Conservation (phyloP, 2,329 filamentous ascomycete species). For the Fusarium equiseti region DNA sequence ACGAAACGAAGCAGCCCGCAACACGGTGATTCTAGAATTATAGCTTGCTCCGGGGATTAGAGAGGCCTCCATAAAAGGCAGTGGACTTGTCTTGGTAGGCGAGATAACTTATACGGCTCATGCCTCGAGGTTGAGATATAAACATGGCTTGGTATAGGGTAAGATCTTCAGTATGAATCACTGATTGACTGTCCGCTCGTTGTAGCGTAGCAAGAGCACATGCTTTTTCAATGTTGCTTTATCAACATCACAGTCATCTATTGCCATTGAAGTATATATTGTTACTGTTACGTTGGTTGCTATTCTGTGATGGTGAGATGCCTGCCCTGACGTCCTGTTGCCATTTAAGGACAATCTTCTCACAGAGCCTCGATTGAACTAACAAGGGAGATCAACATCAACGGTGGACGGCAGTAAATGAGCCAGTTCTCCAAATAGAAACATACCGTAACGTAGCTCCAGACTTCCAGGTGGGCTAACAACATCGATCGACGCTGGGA, state of each 20-base stretch:
- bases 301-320: background rate
- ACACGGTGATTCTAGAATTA: background rate
- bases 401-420: background rate
- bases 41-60: background rate
- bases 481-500: constrained; percentile 25
- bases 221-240: background rate
- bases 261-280: background rate
- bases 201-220: background rate
- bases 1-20: background rate
- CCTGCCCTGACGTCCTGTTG: background rate
- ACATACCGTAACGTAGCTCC: background rate
- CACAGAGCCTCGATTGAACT: background rate
- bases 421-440: constrained; percentile 2
- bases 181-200: background rate
- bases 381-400: background rate
- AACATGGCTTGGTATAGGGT: background rate
- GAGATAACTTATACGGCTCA: background rate
- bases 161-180: background rate
- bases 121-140: background rate
- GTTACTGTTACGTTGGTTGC: background rate
- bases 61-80: constrained; percentile 2
- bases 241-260: background rate
- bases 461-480: constrained; percentile 14
- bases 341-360: background rate
- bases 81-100: background rate